phyloP scores from a whole-genome alignment of 2,329 filamentous ascomycete genomes.

The Metarhizium guizhouense region DNA sequence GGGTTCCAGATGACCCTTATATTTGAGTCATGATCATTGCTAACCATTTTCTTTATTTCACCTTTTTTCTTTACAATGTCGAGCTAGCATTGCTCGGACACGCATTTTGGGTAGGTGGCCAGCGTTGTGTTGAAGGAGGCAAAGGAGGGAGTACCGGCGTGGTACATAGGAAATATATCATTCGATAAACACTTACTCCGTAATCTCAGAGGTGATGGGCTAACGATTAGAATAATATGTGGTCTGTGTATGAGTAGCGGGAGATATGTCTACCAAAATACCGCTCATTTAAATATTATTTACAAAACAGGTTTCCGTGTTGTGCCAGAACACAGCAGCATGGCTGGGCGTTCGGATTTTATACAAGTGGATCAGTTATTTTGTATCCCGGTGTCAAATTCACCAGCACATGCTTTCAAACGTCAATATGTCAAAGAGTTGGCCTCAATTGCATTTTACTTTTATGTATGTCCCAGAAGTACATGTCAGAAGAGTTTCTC shows the following conservation, averaged over 20 bases:
- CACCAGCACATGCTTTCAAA: no score
- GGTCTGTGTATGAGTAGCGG: background rate
- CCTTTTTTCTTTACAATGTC: background rate
- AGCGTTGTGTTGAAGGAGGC: background rate
- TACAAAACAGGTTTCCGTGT: no score
- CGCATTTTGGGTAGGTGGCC: background rate
- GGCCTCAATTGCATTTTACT: background rate
- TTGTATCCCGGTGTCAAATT: no score
- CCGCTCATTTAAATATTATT: no score
- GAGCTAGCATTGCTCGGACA: background rate
- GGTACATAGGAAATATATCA: background rate
- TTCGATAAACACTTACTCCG: background rate
- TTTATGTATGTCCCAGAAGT: background rate
- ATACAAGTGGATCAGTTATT: no score
- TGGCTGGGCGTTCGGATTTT: no score
- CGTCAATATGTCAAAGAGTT: background rate
- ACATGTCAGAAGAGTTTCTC: background rate
- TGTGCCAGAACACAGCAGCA: no score
- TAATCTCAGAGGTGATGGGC: background rate
- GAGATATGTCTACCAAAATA: no score
- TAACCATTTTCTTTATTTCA: background rate
- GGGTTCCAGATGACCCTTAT: conserved; percentile 11
- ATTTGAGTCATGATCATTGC: background rate
- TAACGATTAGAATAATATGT: background rate
- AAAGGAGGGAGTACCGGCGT: background rate